A percentile compares a stretch with the other conserved stretches of the same genome.
Evolutionary conservation across 2,329 filamentous ascomycete genomes (phyloP).

Genomic region (Colletotrichum ledebouriae): DNA sequence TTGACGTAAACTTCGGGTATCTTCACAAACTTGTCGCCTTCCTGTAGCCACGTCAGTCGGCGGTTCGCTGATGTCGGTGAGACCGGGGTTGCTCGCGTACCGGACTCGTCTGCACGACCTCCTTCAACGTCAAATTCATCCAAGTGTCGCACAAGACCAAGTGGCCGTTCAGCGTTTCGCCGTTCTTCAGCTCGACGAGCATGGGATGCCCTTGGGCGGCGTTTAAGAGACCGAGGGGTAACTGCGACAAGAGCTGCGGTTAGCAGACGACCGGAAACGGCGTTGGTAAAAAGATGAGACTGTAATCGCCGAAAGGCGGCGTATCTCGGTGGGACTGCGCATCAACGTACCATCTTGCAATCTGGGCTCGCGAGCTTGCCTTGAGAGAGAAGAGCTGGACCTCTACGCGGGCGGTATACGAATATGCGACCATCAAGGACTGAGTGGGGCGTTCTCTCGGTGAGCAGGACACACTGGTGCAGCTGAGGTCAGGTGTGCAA

Average conservation of each 20-base stretch:
- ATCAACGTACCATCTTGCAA: conserved; percentile 34
- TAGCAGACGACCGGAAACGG: neutral
- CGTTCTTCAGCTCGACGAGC: conserved; percentile 97
- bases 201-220: conserved; percentile 98
- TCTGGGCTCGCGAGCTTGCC: conserved; percentile 39
- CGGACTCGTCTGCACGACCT: conserved; percentile 95
- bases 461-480: conserved; percentile 3
- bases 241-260: conserved; percentile 54
- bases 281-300: neutral
- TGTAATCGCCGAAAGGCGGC: neutral
- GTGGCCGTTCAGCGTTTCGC: conserved; percentile 96
- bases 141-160: conserved; percentile 98
- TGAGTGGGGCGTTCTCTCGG: conserved; percentile 29
- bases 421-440: conserved; percentile 34
- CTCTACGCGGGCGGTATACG: conserved; percentile 32
- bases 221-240: conserved; percentile 86
- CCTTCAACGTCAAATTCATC: conserved; percentile 99
- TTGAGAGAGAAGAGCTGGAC: conserved; percentile 29
- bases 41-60: conserved; percentile 61
- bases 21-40: conserved; percentile 93
- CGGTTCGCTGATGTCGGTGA: neutral
- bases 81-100: conserved; percentile 55
- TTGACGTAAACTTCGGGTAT: conserved; percentile 96
- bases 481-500: conserved; percentile 20
- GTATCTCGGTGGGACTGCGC: neutral